phyloP scores from a whole-genome alignment of 2,329 filamentous ascomycete species.

The Talaromyces islandicus region DNA sequence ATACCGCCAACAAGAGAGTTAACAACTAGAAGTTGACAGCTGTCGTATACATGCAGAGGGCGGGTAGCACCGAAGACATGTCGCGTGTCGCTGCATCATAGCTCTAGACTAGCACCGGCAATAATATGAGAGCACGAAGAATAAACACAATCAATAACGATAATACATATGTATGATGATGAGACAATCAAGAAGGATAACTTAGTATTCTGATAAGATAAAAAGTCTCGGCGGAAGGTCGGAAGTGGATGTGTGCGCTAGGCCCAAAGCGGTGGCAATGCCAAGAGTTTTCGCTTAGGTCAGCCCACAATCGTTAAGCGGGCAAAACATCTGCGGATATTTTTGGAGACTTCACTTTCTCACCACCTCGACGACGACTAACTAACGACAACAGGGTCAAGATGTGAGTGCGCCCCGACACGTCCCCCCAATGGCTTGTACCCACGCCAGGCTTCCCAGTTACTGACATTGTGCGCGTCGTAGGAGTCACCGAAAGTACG shows the following conservation, averaged over 20 bases:
- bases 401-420: constrained; percentile 34
- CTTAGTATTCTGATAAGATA: no score
- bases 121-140: neutral
- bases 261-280: constrained; percentile 13
- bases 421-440: neutral
- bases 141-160: neutral
- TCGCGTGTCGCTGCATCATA: neutral
- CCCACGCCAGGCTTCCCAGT: constrained; percentile 13
- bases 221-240: no score
- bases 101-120: neutral
- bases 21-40: neutral
- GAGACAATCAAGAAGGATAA: no score
- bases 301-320: constrained; percentile 38
- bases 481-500: constrained; percentile 60
- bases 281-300: constrained; percentile 34
- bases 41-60: neutral
- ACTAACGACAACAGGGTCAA: constrained; percentile 45
- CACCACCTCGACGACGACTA: constrained; percentile 42
- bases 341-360: constrained; percentile 32
- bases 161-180: no score
- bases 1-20: neutral
- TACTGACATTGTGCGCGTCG: constrained; percentile 20
- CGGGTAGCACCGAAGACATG: neutral
- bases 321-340: constrained; percentile 33
- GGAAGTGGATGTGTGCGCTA: neutral